Percentiles rank a stretch among this genome's conserved stretches.
These are phyloP conservation scores for Ajuga chamaepitys DNA, from an alignment of 257 asterid species.

Conservation along the genomic window DNA sequence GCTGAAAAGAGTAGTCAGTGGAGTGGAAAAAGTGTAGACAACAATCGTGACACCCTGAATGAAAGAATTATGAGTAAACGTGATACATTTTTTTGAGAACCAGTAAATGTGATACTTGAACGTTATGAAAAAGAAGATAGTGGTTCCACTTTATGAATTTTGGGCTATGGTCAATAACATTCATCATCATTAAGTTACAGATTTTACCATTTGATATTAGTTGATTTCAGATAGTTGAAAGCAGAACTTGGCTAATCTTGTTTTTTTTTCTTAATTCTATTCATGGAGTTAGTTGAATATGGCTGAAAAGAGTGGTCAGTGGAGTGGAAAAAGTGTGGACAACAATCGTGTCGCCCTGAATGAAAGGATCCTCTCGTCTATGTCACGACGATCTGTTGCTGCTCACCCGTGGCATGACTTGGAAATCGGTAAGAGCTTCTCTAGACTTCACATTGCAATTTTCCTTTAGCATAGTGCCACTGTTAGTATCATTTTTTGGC, in stretches of 20 bases:
- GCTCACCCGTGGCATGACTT: slow-evolving; percentile 99
- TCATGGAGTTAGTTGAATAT: slow-evolving; percentile 24
- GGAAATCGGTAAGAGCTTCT: slow-evolving; percentile 57
- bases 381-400: slow-evolving; percentile 66
- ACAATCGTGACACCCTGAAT: slow-evolving; percentile 40
- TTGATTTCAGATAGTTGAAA: neutral
- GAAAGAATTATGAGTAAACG: no score
- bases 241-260: neutral
- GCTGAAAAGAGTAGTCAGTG: slow-evolving; percentile 27
- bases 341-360: slow-evolving; percentile 42
- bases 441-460: neutral
- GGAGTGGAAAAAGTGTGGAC: slow-evolving; percentile 19
- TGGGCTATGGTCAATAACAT: no score
- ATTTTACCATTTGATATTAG: neutral
- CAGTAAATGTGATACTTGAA: no score
- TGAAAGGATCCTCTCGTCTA: slow-evolving; percentile 74
- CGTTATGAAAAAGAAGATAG: no score
- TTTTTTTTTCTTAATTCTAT: neutral
- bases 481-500: neutral
- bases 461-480: no score
- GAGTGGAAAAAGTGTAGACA: slow-evolving; percentile 21
- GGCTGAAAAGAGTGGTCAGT: slow-evolving; percentile 33
- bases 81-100: no score
- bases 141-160: no score
- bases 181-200: neutral